Evolutionary conservation across 2,329 filamentous ascomycete genomes (phyloP).

Genomic region (Ramichloridium luteum): DNA sequence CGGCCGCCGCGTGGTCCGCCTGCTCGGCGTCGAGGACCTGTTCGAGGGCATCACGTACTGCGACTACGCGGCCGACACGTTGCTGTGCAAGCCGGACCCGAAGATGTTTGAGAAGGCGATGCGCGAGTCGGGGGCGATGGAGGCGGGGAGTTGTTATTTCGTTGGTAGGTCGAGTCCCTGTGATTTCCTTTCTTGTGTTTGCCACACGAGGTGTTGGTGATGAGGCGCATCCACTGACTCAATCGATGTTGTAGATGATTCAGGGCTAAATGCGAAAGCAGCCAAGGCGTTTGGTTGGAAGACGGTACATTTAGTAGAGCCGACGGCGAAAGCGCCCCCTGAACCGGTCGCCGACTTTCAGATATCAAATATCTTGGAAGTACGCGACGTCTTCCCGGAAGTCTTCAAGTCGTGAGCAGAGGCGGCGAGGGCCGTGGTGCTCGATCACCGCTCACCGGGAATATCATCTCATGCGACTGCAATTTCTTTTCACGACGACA

Average conservation of each 20-base stretch:
- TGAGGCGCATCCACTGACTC: background rate
- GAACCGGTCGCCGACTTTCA: constrained; percentile 54
- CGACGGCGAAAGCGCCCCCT: constrained; percentile 50
- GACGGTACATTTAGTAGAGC: constrained; percentile 73
- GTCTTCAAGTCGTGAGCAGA: constrained; percentile 76
- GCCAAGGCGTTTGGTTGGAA: constrained; percentile 77
- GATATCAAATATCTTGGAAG: constrained; percentile 62
- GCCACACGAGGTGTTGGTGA: constrained; percentile 2
- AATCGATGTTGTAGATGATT: constrained; percentile 55
- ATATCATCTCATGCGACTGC: too few relatives aligned
- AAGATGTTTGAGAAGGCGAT: constrained; percentile 85
- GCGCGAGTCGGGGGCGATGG: constrained; percentile 61
- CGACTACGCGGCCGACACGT: constrained; percentile 61
- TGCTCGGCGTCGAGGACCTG: constrained; percentile 72
- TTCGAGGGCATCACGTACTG: constrained; percentile 96
- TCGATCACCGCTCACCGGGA: too few relatives aligned
- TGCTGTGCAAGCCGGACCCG: constrained; percentile 77
- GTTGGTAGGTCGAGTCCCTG: constrained; percentile 52
- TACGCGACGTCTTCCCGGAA: constrained; percentile 66
- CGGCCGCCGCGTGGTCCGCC: constrained; percentile 64
- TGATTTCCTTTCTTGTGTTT: background rate
- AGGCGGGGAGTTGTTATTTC: constrained; percentile 70
- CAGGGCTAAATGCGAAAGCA: constrained; percentile 64
- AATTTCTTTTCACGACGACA: too few relatives aligned
- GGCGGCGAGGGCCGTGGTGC: too few relatives aligned